These are phyloP conservation scores for Curvularia sp. DNA, from an alignment of 2,329 filamentous ascomycete genomes.

Conservation along the genomic window DNA sequence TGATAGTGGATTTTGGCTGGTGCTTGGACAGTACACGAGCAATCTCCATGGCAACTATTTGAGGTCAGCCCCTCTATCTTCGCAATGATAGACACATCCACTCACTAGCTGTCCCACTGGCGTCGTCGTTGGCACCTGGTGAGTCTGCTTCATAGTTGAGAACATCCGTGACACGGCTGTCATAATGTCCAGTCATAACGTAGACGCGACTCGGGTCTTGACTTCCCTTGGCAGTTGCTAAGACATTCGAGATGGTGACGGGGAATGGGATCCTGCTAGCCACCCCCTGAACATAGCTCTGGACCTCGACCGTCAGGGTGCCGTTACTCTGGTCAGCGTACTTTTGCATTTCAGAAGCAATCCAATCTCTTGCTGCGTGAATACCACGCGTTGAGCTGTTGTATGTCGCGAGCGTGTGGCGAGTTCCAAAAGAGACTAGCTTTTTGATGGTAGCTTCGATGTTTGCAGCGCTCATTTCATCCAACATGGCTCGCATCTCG, in stretches of 20 bases:
- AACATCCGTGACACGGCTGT: constrained; percentile 59
- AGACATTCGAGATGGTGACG: constrained; percentile 61
- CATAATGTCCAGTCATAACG: constrained; percentile 64
- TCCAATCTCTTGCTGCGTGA: constrained; percentile 65
- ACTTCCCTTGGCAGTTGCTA: constrained; percentile 57
- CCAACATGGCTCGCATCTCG: constrained; percentile 51
- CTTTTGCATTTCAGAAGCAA: constrained; percentile 58
- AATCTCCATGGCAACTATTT: constrained; percentile 60
- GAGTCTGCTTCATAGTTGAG: constrained; percentile 61
- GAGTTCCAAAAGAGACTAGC: constrained; percentile 63
- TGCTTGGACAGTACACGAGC: constrained; percentile 60
- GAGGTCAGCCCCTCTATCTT: constrained; percentile 13
- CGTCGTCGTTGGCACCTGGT: constrained; percentile 66
- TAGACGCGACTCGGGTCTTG: constrained; percentile 59
- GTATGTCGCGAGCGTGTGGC: constrained; percentile 63
- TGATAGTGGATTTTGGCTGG: constrained; percentile 60
- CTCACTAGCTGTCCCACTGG: constrained; percentile 59
- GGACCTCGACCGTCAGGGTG: constrained; percentile 58
- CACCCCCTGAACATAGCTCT: constrained; percentile 60
- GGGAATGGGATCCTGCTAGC: constrained; percentile 59
- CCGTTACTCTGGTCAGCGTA: constrained; percentile 60
- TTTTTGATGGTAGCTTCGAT: constrained; percentile 61
- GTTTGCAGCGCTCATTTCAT: constrained; percentile 51
- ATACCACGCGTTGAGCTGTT: constrained; percentile 61
- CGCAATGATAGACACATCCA: not conserved